Percentiles rank a stretch among this genome's conserved stretches.
These are phyloP conservation scores for Penicillium thymicola DNA, from an alignment of 2,329 filamentous ascomycete genomes.

Conservation along the genomic window DNA sequence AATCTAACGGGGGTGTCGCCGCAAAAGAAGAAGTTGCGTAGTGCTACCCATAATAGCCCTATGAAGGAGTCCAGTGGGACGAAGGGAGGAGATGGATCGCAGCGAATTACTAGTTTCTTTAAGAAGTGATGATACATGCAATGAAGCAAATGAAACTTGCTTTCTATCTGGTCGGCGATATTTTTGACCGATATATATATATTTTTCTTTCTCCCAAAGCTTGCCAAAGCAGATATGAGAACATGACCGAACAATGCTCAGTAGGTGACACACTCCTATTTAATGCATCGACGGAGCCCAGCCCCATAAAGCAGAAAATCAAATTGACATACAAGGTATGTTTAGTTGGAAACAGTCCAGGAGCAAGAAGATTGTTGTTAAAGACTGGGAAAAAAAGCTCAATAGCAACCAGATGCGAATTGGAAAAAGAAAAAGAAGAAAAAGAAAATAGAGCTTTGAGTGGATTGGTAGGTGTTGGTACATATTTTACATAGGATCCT, in stretches of 20 bases:
- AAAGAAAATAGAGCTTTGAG: neutral
- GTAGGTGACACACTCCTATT: neutral
- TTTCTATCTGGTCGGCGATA: neutral
- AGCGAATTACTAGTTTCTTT: constrained; percentile 52
- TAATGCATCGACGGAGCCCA: neutral
- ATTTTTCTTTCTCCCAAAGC: too few species aligned
- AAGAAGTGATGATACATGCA: constrained; percentile 30
- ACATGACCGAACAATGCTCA: neutral
- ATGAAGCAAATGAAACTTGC: neutral
- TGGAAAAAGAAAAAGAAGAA: neutral
- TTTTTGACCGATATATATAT: neutral
- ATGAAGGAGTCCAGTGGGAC: constrained; percentile 43
- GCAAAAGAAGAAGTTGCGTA: constrained; percentile 51
- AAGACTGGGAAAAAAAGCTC: too few species aligned
- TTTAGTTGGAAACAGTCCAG: neutral
- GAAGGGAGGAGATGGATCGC: constrained; percentile 49
- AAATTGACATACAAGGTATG: neutral
- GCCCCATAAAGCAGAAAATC: neutral
- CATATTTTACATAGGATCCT: neutral
- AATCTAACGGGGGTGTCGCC: constrained; percentile 27
- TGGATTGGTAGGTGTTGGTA: neutral
- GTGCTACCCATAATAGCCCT: constrained; percentile 56
- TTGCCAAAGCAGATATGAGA: neutral
- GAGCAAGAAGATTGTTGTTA: neutral
- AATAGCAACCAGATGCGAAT: neutral